phyloP scores from a whole-genome alignment of 2,329 filamentous ascomycete species.

The Microdochium trichocladiopsis region DNA sequence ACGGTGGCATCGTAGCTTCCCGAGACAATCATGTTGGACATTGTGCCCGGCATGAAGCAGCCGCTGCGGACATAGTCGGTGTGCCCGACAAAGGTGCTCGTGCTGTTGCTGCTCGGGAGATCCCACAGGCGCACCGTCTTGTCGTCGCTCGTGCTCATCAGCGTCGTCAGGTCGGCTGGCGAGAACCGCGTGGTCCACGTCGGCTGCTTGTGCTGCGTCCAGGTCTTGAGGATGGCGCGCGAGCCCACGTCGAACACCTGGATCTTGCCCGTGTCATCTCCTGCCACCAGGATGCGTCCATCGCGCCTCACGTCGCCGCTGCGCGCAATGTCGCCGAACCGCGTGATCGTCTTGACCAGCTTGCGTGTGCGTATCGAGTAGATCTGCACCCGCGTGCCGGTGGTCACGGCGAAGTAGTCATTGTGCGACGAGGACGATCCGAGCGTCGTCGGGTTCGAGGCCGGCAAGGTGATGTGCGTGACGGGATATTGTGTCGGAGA shows the following conservation, averaged over 20 bases:
- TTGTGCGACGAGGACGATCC: conserved; percentile 40
- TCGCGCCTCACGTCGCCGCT: conserved; percentile 84
- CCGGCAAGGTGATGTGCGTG: conserved; percentile 77
- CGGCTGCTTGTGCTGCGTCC: conserved; percentile 89
- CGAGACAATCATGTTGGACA: conserved; percentile 72
- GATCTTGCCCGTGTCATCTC: conserved; percentile 84
- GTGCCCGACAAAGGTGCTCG: conserved; percentile 76
- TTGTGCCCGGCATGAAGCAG: conserved; percentile 70
- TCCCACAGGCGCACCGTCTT: conserved; percentile 92
- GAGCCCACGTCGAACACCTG: conserved; percentile 91
- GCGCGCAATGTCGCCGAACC: conserved; percentile 87
- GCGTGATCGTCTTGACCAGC: conserved; percentile 85
- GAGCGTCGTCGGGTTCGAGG: conserved; percentile 34
- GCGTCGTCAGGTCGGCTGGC: conserved; percentile 74
- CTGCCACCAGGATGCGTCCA: conserved; percentile 81
- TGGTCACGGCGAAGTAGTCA: conserved; percentile 88
- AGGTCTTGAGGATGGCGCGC: conserved; percentile 88
- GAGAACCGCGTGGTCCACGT: conserved; percentile 91
- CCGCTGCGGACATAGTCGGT: conserved; percentile 87
- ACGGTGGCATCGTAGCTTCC: conserved; percentile 95
- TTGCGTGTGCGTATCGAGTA: conserved; percentile 91
- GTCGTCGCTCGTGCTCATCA: conserved; percentile 90
- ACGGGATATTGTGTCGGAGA: conserved; percentile 86
- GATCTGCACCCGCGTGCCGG: conserved; percentile 85
- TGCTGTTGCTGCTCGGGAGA: conserved; percentile 70